Evolutionary conservation across 768 basidiomycete genomes (phyloP).

Genomic region (Ramaria rubella): DNA sequence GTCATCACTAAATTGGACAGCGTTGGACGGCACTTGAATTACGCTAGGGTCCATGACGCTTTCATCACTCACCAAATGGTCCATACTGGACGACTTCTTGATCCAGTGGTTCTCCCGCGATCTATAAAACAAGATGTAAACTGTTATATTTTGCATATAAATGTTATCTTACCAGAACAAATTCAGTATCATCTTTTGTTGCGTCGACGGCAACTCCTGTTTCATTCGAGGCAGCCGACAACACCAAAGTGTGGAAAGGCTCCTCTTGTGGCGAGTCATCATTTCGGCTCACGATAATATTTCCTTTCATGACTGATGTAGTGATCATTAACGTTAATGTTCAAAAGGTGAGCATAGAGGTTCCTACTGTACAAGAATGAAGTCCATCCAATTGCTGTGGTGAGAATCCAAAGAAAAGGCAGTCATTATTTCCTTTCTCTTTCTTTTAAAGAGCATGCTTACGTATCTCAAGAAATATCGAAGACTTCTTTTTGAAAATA

Average conservation of each 20-base stretch:
- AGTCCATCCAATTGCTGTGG: slow-evolving; percentile 77
- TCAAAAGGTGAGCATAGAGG: not conserved
- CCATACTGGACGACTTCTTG: slow-evolving; percentile 86
- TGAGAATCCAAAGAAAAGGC: not conserved
- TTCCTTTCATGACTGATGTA: slow-evolving; percentile 56
- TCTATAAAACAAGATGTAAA: slow-evolving; percentile 30
- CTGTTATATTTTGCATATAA: not conserved
- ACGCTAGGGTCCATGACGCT: not conserved
- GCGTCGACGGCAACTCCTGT: slow-evolving; percentile 65
- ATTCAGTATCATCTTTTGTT: slow-evolving; percentile 55
- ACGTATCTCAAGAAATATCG: slow-evolving; percentile 81
- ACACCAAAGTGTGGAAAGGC: slow-evolving; percentile 75
- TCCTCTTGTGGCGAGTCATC: slow-evolving; percentile 34
- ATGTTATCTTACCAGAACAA: slow-evolving; percentile 55
- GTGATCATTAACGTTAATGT: not conserved
- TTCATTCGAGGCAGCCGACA: slow-evolving; percentile 53
- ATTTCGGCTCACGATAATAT: slow-evolving; percentile 46
- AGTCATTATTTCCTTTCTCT: not conserved
- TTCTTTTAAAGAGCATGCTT: slow-evolving; percentile 21
- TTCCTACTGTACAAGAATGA: slow-evolving; percentile 79
- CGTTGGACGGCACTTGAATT: too few species aligned
- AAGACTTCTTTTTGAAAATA: slow-evolving; percentile 53
- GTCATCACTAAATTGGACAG: slow-evolving; percentile 88
- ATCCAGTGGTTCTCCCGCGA: slow-evolving; percentile 83
- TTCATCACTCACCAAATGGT: slow-evolving; percentile 41